Conservation (phyloP, 352 stramenopile species). For the Saprolegnia parasitica region DNA sequence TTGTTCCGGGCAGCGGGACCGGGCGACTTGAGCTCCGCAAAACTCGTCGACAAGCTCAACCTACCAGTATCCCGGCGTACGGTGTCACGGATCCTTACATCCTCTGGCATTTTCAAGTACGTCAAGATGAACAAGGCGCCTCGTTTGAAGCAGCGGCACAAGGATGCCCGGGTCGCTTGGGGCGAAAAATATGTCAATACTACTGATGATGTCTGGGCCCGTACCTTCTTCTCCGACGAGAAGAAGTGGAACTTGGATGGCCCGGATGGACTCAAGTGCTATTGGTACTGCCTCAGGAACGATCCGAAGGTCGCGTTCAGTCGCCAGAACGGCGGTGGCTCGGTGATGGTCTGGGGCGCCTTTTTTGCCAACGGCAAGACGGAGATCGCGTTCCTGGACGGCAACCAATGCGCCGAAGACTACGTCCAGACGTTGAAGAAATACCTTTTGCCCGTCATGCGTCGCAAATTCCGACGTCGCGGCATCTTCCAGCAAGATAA, state of each 20-base stretch:
- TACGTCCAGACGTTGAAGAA: slow-evolving; percentile 3
- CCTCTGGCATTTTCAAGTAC: no score
- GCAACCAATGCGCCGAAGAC: not conserved
- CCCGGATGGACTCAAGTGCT: slow-evolving; percentile 33
- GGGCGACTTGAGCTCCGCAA: no score
- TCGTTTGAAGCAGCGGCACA: slow-evolving; percentile 28
- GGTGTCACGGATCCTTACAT: no score
- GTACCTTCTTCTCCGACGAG: slow-evolving; percentile 39
- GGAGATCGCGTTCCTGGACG: not conserved
- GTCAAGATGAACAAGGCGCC: no score
- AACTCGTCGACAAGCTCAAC: no score
- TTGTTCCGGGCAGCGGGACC: no score
- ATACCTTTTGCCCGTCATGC: not conserved
- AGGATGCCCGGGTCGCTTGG: slow-evolving; percentile 29
- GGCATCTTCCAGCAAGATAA: slow-evolving; percentile 22
- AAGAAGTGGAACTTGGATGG: slow-evolving; percentile 46
- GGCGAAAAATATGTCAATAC: slow-evolving; percentile 23
- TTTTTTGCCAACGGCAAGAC: slow-evolving; percentile 15
- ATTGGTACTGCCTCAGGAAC: slow-evolving; percentile 32
- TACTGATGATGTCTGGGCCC: slow-evolving; percentile 30
- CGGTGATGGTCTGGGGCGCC: slow-evolving; percentile 6
- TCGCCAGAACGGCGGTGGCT: slow-evolving; percentile 1
- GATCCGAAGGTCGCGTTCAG: not conserved
- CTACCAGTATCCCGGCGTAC: no score
- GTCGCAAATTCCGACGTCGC: not conserved